Conservation (phyloP, 2,329 filamentous ascomycete species). For the Cucurbitaria berberidis region DNA sequence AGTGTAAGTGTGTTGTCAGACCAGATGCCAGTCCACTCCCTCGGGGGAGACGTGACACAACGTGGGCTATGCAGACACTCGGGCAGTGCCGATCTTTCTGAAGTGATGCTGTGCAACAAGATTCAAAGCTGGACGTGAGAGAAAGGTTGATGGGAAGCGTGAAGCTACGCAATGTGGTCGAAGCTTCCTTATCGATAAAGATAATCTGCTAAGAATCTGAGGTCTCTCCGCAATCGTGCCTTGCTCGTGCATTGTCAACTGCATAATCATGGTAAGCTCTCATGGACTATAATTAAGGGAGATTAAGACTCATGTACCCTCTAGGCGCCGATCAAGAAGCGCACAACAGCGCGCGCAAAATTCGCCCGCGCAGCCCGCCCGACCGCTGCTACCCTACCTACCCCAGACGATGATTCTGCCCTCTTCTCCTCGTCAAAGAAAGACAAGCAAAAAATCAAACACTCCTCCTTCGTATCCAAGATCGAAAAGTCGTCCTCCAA, state of each 20-base stretch:
- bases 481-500: constrained; percentile 68
- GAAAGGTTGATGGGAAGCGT: background rate
- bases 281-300: background rate
- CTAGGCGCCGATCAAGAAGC: constrained; percentile 48
- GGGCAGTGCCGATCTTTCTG: background rate
- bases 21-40: too few relatives aligned
- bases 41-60: constrained; percentile 1
- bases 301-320: background rate
- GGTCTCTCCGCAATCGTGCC: background rate
- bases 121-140: background rate
- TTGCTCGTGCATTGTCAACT: background rate
- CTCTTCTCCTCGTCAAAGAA: constrained; percentile 75
- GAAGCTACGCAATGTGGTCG: too few relatives aligned
- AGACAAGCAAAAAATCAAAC: constrained; percentile 83
- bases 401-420: constrained; percentile 47
- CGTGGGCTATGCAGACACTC: background rate
- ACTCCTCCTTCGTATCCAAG: constrained; percentile 77
- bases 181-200: constrained; percentile 18
- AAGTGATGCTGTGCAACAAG: background rate
- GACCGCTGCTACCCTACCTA: constrained; percentile 21
- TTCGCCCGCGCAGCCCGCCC: constrained; percentile 34
- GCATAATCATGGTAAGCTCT: constrained; percentile 16
- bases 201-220: background rate
- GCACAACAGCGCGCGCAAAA: constrained; percentile 45
- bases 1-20: background rate